Evolutionary conservation across 23 red algal genomes (phyloP).

Genomic region (Pyropia haitanensis): DNA sequence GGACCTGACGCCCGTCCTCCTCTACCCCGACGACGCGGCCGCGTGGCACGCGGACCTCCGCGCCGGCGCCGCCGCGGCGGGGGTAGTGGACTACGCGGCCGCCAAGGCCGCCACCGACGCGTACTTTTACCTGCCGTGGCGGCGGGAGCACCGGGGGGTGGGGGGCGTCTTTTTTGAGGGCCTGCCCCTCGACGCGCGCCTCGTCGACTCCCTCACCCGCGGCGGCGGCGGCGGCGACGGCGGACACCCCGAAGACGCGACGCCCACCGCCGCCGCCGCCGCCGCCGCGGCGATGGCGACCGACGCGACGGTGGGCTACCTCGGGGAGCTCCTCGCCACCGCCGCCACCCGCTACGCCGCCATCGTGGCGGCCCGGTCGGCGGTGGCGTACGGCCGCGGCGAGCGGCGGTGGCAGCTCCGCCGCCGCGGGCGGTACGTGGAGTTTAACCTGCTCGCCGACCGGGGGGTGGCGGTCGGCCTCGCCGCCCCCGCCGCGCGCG

Average conservation of each 20-base stretch:
- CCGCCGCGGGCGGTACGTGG: slow-evolving; percentile 35
- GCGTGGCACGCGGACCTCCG: slow-evolving; percentile 24
- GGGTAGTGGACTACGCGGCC: background rate
- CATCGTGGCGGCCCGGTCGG: slow-evolving; percentile 8
- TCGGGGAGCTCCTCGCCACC: background rate
- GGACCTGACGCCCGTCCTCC: slow-evolving; percentile 36
- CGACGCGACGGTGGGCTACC: no score
- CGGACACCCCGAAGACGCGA: no score
- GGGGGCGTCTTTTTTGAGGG: slow-evolving; percentile 60
- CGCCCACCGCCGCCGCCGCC: no score
- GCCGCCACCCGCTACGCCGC: slow-evolving; percentile 22
- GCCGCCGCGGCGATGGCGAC: no score
- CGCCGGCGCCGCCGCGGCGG: background rate
- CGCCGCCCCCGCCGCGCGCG: slow-evolving; percentile 3
- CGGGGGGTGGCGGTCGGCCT: slow-evolving; percentile 60
- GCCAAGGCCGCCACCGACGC: slow-evolving; percentile 49
- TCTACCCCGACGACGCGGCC: slow-evolving; percentile 7
- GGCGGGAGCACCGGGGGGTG: slow-evolving; percentile 53
- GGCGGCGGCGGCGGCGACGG: slow-evolving; percentile 3
- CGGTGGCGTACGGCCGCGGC: slow-evolving; percentile 1
- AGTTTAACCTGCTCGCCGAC: slow-evolving; percentile 58
- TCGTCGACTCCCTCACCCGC: slow-evolving; percentile 3
- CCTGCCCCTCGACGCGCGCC: background rate
- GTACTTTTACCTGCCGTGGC: slow-evolving; percentile 53
- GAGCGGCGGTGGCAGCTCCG: slow-evolving; percentile 44